A percentile compares a stretch with the other conserved stretches of the same genome.
phyloP scores from a whole-genome alignment of 139 green algal species.

The Trebouxia sp. region DNA sequence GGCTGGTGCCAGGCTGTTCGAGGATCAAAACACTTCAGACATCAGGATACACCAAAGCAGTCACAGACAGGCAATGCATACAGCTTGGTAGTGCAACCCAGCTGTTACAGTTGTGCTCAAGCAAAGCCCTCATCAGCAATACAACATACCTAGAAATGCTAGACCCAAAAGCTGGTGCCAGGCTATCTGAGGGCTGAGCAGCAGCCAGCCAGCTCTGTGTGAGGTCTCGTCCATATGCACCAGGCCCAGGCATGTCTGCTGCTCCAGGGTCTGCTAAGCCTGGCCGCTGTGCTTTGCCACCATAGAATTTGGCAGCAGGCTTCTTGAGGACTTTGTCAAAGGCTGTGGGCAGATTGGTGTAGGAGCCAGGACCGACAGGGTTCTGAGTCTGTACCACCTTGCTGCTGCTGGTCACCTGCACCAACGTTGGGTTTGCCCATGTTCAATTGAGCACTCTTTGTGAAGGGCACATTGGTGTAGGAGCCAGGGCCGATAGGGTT shows the following conservation, averaged over 20 bases:
- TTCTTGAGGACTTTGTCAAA: slow-evolving; percentile 18
- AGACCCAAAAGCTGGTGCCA: background rate
- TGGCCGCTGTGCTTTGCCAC: background rate
- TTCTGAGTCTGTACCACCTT: background rate
- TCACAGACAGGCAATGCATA: no score
- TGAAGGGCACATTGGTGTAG: background rate
- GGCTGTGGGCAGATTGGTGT: slow-evolving; percentile 5
- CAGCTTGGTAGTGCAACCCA: no score
- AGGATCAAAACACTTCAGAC: no score
- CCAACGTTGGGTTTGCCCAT: no score
- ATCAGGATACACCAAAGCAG: no score
- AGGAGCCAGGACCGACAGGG: background rate
- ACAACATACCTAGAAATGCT: slow-evolving; percentile 5
- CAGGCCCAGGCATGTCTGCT: background rate
- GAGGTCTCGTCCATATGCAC: background rate
- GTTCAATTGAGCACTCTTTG: background rate
- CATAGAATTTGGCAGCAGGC: background rate
- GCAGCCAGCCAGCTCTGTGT: slow-evolving; percentile 10
- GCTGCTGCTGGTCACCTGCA: slow-evolving; percentile 14
- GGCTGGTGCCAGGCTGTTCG: no score
- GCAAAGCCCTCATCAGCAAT: no score
- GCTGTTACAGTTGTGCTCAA: no score
- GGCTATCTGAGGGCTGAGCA: background rate
- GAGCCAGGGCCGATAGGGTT: background rate
- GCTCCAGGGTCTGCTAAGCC: background rate